These are phyloP conservation scores for Cetradonia linearis DNA, from an alignment of 495 filamentous ascomycete species.

Conservation along the genomic window DNA sequence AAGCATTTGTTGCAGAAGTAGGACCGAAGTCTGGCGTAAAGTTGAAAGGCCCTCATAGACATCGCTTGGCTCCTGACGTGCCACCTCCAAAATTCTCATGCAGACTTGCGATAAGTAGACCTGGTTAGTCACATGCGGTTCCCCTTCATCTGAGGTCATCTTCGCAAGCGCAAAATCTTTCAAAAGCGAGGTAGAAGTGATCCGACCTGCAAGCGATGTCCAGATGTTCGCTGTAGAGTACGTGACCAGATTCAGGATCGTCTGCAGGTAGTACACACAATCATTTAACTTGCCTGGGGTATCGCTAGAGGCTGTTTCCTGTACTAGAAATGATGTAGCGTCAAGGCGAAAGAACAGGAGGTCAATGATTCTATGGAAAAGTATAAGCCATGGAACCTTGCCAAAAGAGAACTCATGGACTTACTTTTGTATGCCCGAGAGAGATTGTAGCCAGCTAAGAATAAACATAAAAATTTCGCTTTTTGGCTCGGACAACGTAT, in stretches of 20 bases:
- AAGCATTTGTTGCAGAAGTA: constrained; percentile 65
- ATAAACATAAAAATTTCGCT: constrained; percentile 66
- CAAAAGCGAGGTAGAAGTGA: not conserved
- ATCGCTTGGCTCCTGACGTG: not conserved
- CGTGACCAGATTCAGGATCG: constrained; percentile 58
- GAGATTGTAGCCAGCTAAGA: constrained; percentile 70
- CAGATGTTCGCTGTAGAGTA: constrained; percentile 52
- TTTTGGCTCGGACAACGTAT: constrained; percentile 62
- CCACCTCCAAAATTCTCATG: constrained; percentile 12
- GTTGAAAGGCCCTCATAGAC: constrained; percentile 2
- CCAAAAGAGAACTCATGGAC: constrained; percentile 15
- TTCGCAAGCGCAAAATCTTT: not conserved
- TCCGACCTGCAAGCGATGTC: constrained; percentile 44
- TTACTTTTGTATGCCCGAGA: constrained; percentile 56
- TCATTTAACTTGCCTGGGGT: constrained; percentile 57
- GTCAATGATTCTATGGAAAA: constrained; percentile 30
- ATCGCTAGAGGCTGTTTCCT: not conserved
- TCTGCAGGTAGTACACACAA: constrained; percentile 67
- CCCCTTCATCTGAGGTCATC: not conserved
- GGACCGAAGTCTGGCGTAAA: constrained; percentile 58
- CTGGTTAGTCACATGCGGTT: not conserved
- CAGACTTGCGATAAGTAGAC: constrained; percentile 10
- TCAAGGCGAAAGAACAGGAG: constrained; percentile 33
- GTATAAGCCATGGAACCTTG: not conserved
- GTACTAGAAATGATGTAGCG: constrained; percentile 1